Conservation (phyloP, 179 eudicot genomes). For the Beta corolliflora region DNA sequence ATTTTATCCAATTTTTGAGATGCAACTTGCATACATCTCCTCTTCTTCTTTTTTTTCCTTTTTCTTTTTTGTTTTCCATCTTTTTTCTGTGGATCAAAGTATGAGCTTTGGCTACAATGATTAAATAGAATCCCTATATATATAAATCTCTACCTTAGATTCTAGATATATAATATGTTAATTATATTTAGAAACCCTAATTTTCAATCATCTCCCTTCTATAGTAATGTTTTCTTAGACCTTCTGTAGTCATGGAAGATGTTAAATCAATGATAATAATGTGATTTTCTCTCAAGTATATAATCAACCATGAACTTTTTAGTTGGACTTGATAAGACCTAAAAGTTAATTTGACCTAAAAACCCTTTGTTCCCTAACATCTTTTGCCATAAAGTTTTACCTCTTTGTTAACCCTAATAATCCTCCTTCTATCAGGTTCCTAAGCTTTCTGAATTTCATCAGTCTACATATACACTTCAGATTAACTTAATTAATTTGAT, state of each 20-base stretch:
- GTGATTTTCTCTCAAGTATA: constrained; percentile 6
- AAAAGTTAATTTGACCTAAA: constrained; percentile 9
- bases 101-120: constrained; percentile 16
- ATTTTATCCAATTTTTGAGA: constrained; percentile 22
- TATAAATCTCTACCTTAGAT: constrained; percentile 21
- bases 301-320: background rate
- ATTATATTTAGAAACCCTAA: constrained; percentile 37
- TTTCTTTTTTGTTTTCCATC: too few relatives aligned
- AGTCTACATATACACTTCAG: background rate
- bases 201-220: constrained; percentile 22
- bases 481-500: background rate
- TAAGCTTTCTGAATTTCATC: background rate
- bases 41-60: background rate
- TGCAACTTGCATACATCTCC: constrained; percentile 24
- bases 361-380: background rate
- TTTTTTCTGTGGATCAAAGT: constrained; percentile 11
- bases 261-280: constrained; percentile 21
- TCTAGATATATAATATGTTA: constrained; percentile 28
- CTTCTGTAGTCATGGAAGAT: constrained; percentile 15
- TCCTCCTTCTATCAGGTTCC: background rate
- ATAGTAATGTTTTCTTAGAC: constrained; percentile 13
- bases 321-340: constrained; percentile 19
- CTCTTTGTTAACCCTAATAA: constrained; percentile 22
- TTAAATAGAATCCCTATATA: constrained; percentile 21
- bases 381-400: background rate